Percentiles rank a stretch among this genome's conserved stretches.
Evolutionary conservation across 148 eudicot species (phyloP).

Genomic region (Fagopyrum tataricum): DNA sequence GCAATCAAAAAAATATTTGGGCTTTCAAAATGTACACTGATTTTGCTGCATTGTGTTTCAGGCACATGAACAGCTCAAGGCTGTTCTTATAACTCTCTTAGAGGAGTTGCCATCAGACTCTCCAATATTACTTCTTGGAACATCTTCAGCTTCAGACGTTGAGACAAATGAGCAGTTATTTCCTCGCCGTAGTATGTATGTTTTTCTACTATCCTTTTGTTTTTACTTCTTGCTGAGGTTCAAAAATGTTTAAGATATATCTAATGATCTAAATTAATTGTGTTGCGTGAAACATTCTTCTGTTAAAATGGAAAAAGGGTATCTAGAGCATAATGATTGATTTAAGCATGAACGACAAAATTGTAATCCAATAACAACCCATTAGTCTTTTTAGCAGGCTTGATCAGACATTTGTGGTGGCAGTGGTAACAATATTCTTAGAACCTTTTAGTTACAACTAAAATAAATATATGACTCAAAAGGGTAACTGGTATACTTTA

Average conservation of each 20-base stretch:
- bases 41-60: constrained; percentile 25
- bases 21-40: constrained; percentile 9
- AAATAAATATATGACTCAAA: neutral
- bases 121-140: constrained; percentile 80
- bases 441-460: neutral
- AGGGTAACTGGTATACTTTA: neutral
- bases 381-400: neutral
- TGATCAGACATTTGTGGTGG: neutral
- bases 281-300: neutral
- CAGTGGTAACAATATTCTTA: neutral
- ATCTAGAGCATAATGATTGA: neutral
- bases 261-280: neutral
- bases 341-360: neutral
- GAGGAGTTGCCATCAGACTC: constrained; percentile 92
- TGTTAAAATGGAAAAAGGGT: neutral
- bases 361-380: neutral
- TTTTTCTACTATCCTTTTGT: constrained; percentile 16
- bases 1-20: neutral
- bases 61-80: constrained; percentile 97
- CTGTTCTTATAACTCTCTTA: constrained; percentile 70
- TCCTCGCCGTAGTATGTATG: constrained; percentile 62
- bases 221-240: constrained; percentile 8
- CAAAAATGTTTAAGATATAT: neutral
- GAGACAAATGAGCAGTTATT: constrained; percentile 50
- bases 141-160: constrained; percentile 46